Evolutionary conservation across 371 early-diverging fungal genomes (phyloP).

Genomic region (Haplosporangium sp.): DNA sequence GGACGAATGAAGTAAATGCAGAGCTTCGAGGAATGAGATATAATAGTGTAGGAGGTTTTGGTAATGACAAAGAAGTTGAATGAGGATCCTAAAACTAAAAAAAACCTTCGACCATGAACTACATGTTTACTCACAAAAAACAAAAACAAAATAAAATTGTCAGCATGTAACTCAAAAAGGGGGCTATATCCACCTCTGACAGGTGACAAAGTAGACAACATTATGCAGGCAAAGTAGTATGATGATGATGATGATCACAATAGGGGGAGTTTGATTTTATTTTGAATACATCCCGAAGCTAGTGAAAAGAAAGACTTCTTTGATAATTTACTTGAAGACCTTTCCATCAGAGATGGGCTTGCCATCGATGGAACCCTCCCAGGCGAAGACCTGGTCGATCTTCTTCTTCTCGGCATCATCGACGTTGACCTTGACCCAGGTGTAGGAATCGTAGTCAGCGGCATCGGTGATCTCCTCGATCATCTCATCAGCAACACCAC

Average conservation of each 20-base stretch:
- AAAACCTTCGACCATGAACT: background rate
- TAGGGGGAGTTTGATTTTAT: background rate
- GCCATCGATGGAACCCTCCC: slow-evolving; percentile 68
- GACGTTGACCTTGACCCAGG: slow-evolving; percentile 78
- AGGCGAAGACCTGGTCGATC: slow-evolving; percentile 63
- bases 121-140: background rate
- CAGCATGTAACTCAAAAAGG: background rate
- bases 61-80: background rate
- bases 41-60: background rate
- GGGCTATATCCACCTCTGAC: background rate
- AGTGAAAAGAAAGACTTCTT: background rate
- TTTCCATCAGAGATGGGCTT: slow-evolving; percentile 80
- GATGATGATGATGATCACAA: too few species aligned
- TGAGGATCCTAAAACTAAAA: background rate
- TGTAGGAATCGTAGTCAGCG: slow-evolving; percentile 91
- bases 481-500: slow-evolving; percentile 82
- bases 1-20: background rate
- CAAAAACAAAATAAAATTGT: background rate
- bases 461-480: slow-evolving; percentile 89
- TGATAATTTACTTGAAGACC: slow-evolving; percentile 76
- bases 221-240: too few species aligned
- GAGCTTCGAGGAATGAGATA: background rate
- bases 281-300: background rate
- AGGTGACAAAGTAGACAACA: background rate
- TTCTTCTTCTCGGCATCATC: slow-evolving; percentile 54